These are phyloP conservation scores for Daldinia concentrica DNA, from an alignment of 495 filamentous ascomycete species.

Conservation along the genomic window DNA sequence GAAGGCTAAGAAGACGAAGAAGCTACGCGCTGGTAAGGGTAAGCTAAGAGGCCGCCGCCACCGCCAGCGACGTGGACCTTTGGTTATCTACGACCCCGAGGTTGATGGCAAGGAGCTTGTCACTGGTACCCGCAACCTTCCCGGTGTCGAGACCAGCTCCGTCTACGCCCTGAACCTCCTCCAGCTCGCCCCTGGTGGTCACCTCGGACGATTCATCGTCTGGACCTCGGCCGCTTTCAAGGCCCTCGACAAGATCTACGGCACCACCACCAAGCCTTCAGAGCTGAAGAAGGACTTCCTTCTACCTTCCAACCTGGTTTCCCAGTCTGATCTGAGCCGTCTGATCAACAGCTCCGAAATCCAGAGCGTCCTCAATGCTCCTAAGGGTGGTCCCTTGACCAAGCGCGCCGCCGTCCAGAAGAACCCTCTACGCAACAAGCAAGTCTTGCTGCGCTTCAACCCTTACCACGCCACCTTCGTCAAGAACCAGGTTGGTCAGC, in stretches of 20 bases:
- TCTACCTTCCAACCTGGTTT: constrained; percentile 85
- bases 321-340: constrained; percentile 91
- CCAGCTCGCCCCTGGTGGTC: constrained; percentile 97
- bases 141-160: constrained; percentile 95
- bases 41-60: constrained; percentile 94
- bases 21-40: constrained; percentile 96
- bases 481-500: constrained; percentile 66
- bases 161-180: constrained; percentile 97
- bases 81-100: constrained; percentile 94
- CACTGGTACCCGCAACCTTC: constrained; percentile 95
- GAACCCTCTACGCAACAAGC: constrained; percentile 98
- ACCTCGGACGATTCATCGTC: constrained; percentile 98
- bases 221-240: constrained; percentile 98
- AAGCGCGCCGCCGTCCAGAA: constrained; percentile 94
- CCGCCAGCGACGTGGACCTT: constrained; percentile 95
- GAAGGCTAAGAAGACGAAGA: constrained; percentile 92
- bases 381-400: constrained; percentile 87
- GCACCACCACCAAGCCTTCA: constrained; percentile 82
- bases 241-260: constrained; percentile 95
- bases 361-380: constrained; percentile 88
- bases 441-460: constrained; percentile 95
- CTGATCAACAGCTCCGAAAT: constrained; percentile 99
- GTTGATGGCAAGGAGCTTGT: constrained; percentile 91
- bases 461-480: constrained; percentile 90
- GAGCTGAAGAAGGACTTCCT: constrained; percentile 98